phyloP scores from a whole-genome alignment of 345 rosid species.

The Rhodamnia argentea region DNA sequence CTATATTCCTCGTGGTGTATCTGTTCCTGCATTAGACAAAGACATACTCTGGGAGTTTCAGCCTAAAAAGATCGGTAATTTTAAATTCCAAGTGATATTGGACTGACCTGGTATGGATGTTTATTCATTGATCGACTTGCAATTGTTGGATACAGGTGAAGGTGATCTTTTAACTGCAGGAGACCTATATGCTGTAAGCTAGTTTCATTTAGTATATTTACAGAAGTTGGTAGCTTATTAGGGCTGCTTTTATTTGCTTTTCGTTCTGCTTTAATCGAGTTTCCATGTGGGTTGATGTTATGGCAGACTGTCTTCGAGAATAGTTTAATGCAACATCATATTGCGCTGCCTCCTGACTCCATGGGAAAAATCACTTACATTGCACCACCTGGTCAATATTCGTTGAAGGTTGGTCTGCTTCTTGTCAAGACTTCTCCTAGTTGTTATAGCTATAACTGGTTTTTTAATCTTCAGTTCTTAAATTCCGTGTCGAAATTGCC shows the following conservation, averaged over 20 bases:
- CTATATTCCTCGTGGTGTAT: slow-evolving; percentile 98
- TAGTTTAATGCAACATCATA: slow-evolving; percentile 82
- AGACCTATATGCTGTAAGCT: slow-evolving; percentile 95
- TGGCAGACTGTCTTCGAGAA: slow-evolving; percentile 92
- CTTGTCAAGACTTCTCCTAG: background rate
- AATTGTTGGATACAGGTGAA: slow-evolving; percentile 48
- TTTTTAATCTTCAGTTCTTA: background rate
- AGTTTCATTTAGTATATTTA: background rate
- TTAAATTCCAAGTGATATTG: background rate
- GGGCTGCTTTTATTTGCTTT: background rate
- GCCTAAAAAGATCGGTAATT: slow-evolving; percentile 76
- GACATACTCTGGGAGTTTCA: slow-evolving; percentile 91
- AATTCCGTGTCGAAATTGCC: background rate
- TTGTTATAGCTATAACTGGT: background rate
- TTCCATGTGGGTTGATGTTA: background rate
- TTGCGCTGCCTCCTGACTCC: slow-evolving; percentile 91
- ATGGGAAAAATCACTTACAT: slow-evolving; percentile 92
- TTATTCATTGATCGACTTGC: background rate
- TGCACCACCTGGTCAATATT: slow-evolving; percentile 99
- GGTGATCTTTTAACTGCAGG: slow-evolving; percentile 98
- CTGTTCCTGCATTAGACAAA: slow-evolving; percentile 98
- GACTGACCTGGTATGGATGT: background rate
- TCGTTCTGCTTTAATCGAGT: background rate
- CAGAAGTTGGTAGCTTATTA: background rate
- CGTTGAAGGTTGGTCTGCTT: slow-evolving; percentile 57